Base-by-base conservation (phyloP, 306 rosid genomes). In the Sicyos baderoa region DNA sequence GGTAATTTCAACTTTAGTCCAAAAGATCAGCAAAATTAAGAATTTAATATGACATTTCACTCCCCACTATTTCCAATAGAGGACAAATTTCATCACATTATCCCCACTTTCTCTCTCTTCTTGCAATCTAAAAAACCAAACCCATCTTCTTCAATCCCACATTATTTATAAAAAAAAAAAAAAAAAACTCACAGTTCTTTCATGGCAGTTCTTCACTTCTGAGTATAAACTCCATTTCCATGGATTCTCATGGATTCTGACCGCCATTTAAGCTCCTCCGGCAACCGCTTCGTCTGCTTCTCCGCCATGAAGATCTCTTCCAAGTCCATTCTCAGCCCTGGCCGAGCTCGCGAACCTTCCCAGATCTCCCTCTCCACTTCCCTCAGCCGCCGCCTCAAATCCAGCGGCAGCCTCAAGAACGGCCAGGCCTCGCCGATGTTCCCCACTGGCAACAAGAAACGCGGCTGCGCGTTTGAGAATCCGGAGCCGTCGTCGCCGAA, bases 401-500 rank as follows among this genome's bases (percentile, higher is more conserved):
- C 79, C 84, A 89, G 86, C 71, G 91, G 96, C 0, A 89, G 97
- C 82, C 79, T 90, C 75, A 93, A 84, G 64, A 87, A 86, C 3
- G 97, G 93, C 3, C 97, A 87, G 35, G 97, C 99, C 48, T 93
- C 97, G 27, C 99, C 97, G 4, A 88, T 88, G 91, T 89, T 93
- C 72, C 99, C 97, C 9, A 77, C 87, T 9, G 88, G 76, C 5
- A 86, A 81, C 0, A 91, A 83, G 80, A 91, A 84, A 64, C 73
- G 89, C 68, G 90, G 89, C 3, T 70, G 82, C 13, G 85, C 80
- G 8, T 89, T 86, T 61, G 97, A 90, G 40, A 93, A 89, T 40
- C 99, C 97, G 9, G 99, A 93, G 37, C 99, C 99, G 0, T 89
- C 99, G 4, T 93, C 99, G 8, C 99, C 99, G 0, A 93, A 93